These are phyloP conservation scores for Capsicum pubescens DNA, from an alignment of 257 asterid genomes.

Conservation along the genomic window DNA sequence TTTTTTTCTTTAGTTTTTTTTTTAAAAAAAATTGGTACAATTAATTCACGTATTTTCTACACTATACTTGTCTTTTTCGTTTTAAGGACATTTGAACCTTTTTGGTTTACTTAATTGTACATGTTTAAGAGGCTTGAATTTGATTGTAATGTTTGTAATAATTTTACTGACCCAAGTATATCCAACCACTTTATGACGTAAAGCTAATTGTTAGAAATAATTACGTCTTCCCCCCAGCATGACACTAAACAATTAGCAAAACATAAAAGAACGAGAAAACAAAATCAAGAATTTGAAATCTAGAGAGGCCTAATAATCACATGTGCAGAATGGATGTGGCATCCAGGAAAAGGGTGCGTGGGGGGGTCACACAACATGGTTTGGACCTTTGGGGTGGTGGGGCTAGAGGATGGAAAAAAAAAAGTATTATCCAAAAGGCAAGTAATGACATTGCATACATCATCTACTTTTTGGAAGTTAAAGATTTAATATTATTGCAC, in stretches of 20 bases:
- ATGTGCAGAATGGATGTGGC: conserved; percentile 11
- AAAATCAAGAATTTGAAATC: conserved; percentile 13
- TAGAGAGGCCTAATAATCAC: conserved; percentile 25
- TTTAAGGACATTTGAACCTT: not conserved
- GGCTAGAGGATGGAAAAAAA: not conserved
- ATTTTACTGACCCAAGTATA: not conserved
- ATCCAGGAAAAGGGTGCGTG: not conserved
- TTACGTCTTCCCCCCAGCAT: not conserved
- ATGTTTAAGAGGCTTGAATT: not conserved
- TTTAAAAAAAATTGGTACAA: no score
- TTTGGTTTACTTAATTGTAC: not conserved
- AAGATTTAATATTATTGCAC: conserved; percentile 16
- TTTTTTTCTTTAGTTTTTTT: no score
- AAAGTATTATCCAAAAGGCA: conserved; percentile 22
- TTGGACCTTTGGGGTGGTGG: not conserved
- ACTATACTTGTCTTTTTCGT: not conserved
- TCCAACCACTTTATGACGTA: not conserved
- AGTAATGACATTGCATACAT: conserved; percentile 21
- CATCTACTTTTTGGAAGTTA: not conserved
- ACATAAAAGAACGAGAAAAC: not conserved
- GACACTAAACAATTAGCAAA: not conserved
- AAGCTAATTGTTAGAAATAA: not conserved
- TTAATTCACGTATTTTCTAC: not conserved
- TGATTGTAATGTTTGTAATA: not conserved
- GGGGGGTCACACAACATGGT: not conserved